phyloP scores from a whole-genome alignment of 352 stramenopile genomes.

The Globisporangium cylindrosporum region DNA sequence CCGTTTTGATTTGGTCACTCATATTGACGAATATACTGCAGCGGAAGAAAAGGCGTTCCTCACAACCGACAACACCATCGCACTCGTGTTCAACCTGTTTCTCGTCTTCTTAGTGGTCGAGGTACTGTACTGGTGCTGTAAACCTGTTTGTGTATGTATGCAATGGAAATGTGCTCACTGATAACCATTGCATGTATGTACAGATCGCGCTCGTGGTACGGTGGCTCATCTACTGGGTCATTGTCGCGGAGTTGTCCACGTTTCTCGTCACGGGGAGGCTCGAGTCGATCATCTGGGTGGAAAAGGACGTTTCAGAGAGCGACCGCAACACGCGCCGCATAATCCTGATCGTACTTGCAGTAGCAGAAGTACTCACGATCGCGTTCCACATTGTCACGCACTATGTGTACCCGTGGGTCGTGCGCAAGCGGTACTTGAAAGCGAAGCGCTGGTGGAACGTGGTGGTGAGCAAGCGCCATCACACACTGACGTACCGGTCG shows the following conservation, averaged over 20 bases:
- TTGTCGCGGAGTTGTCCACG: constrained; percentile 35
- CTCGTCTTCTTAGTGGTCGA: constrained; percentile 24
- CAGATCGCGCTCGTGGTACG: constrained; percentile 46
- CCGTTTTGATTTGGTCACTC: not conserved
- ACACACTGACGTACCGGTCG: constrained; percentile 33
- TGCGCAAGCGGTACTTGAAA: constrained; percentile 32
- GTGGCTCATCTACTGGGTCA: constrained; percentile 55
- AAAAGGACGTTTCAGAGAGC: constrained; percentile 29
- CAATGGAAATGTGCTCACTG: not conserved
- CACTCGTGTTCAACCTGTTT: constrained; percentile 17
- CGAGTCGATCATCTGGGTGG: constrained; percentile 20
- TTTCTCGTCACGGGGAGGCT: constrained; percentile 22
- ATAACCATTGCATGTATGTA: not conserved
- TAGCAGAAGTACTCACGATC: constrained; percentile 44
- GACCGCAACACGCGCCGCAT: constrained; percentile 23
- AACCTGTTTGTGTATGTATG: not conserved
- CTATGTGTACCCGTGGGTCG: constrained; percentile 48
- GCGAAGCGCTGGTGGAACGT: constrained; percentile 40
- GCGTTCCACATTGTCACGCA: constrained; percentile 41
- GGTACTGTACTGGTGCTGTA: constrained; percentile 27
- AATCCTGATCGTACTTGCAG: constrained; percentile 30
- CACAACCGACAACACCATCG: constrained; percentile 14
- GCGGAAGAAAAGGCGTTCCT: constrained; percentile 10
- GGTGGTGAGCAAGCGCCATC: constrained; percentile 9
- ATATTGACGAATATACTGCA: not conserved